Conservation (phyloP, 768 basidiomycete species). For the Pholiota conissans region DNA sequence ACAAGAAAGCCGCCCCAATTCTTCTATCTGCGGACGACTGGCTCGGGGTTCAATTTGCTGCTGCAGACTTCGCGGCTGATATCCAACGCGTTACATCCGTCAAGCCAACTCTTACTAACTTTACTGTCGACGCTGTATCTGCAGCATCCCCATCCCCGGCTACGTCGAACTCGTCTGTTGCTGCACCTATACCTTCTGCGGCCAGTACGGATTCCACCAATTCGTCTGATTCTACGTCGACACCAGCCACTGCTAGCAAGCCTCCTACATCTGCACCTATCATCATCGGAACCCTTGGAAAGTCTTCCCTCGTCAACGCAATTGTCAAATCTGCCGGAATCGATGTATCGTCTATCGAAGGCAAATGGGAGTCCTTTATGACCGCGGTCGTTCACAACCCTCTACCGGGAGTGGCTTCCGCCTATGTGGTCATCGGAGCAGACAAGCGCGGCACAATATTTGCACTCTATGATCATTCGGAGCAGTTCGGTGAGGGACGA, state of each 20-base stretch:
- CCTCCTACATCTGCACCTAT: slow-evolving; percentile 41
- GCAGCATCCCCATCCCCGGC: neutral
- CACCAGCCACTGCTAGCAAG: slow-evolving; percentile 23
- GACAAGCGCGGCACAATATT: slow-evolving; percentile 73
- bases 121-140: slow-evolving; percentile 28
- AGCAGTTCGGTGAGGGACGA: slow-evolving; percentile 54
- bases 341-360: slow-evolving; percentile 56
- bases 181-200: neutral
- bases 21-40: slow-evolving; percentile 57
- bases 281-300: slow-evolving; percentile 65
- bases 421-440: slow-evolving; percentile 67
- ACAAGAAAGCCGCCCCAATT: slow-evolving; percentile 46
- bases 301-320: slow-evolving; percentile 51
- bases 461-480: slow-evolving; percentile 65
- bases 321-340: slow-evolving; percentile 52
- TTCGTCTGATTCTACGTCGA: neutral
- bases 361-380: slow-evolving; percentile 68
- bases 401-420: slow-evolving; percentile 54
- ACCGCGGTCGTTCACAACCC: slow-evolving; percentile 53
- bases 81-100: slow-evolving; percentile 60
- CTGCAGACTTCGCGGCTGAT: slow-evolving; percentile 59
- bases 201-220: neutral
- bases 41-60: slow-evolving; percentile 63
- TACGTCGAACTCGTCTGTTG: neutral
- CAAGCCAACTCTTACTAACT: slow-evolving; percentile 50